phyloP scores from a whole-genome alignment of 1,284 basidiomycete species.

The Ganoderma sinense region DNA sequence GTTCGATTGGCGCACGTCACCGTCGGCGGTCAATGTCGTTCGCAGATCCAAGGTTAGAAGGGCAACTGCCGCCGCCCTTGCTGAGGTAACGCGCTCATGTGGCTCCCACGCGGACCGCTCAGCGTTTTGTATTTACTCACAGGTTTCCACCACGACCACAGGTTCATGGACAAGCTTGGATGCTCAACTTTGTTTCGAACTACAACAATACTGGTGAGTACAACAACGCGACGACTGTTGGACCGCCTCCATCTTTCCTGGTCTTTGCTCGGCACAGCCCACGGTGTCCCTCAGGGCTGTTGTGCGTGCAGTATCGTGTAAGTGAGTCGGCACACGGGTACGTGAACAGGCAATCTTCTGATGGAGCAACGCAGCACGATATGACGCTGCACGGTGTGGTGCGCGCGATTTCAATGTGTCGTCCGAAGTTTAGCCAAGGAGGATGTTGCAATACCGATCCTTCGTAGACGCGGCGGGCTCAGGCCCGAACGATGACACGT shows the following conservation, averaged over 20 bases:
- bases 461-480: not conserved
- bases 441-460: not conserved
- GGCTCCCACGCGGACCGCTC: constrained; percentile 9
- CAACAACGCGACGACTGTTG: not conserved
- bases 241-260: not conserved
- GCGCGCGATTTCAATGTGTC: not conserved
- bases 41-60: constrained; percentile 21
- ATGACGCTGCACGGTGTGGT: constrained; percentile 1
- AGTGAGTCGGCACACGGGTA: not conserved
- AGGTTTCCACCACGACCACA: not conserved
- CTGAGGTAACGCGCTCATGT: not conserved
- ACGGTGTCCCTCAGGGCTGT: not conserved
- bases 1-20: too few species aligned
- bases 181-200: not conserved
- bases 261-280: not conserved
- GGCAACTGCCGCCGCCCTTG: not conserved
- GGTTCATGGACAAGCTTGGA: not conserved
- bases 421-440: constrained; percentile 2
- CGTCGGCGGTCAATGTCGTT: constrained; percentile 11
- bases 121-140: not conserved
- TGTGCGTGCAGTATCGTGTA: not conserved
- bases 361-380: not conserved
- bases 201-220: not conserved
- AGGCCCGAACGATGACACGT: not conserved
- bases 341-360: constrained; percentile 13